Base-by-base conservation (phyloP, 805 yeast species). In the Candida maris region DNA sequence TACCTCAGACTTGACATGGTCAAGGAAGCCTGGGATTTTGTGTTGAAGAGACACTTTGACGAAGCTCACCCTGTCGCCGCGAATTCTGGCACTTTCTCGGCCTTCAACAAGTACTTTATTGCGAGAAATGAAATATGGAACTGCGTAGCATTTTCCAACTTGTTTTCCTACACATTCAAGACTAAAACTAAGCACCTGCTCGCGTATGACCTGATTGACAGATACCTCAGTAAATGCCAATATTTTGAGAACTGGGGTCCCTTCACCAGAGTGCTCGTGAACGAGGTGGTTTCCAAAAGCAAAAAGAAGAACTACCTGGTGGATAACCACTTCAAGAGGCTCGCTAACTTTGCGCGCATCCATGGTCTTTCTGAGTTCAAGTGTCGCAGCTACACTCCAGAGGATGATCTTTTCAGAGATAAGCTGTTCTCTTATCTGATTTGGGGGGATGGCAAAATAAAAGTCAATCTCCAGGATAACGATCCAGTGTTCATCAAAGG, bases 211-310 rank as follows among this genome's bases (percentile, higher is more conserved):
- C 19, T 57, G n/a, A 25, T 56, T 3, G 41, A 46, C 18, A 32
- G 33, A 3, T 43, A 54, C 26, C 34, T 56, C 8, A 27, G 37
- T 4, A 27, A 39, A 3, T 49, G 53, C 23, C 23, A 38, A n/a
- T 53, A 37, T 28, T 57, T 57, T 35, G 51, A 51, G 3, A 42
- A 49, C 9, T 57, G 62, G 61, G 35, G 42, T 5, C 35, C 39
- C 6, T 21, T 56, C 4, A 44, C 44, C 9, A 36, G 51, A 30
- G 38, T 47, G 7, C 17, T 49, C 20, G 46, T 37, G 21, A 25
- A 44, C 21, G 32, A 42, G 18, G 21, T 40, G 29, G 25, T 17
- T 13, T 26, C 25, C 15, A 35, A 31, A 10, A 40, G 44, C 9
- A 37, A 35, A 7, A 34, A 28, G 13, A 34, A 37, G 20, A 39